Evolutionary conservation across 257 asterid genomes (phyloP).

Genomic region (Primulina eburnea): DNA sequence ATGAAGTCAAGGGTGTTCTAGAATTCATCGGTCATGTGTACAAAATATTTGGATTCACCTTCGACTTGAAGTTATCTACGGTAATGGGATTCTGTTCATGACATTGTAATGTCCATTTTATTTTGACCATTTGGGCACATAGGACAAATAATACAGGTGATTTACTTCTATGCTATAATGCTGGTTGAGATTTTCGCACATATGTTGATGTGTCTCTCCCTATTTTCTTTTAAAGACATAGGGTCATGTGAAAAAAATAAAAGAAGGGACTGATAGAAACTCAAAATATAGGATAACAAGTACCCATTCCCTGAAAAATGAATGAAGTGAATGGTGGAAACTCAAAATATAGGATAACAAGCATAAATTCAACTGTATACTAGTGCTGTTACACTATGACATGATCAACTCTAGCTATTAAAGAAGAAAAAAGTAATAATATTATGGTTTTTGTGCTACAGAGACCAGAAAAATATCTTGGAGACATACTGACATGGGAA

Average conservation of each 20-base stretch:
- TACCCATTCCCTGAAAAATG: slow-evolving; percentile 10
- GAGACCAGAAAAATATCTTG: slow-evolving; percentile 96
- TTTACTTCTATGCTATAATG: not conserved
- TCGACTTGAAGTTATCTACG: slow-evolving; percentile 93
- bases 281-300: slow-evolving; percentile 5
- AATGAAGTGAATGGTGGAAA: not conserved
- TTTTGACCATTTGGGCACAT: not conserved
- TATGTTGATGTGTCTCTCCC: not conserved
- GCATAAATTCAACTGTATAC: slow-evolving; percentile 7
- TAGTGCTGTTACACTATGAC: slow-evolving; percentile 18
- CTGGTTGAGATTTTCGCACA: not conserved
- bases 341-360: not conserved
- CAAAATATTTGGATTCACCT: slow-evolving; percentile 83
- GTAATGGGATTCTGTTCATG: slow-evolving; percentile 41
- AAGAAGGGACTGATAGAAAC: not conserved
- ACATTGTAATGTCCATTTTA: slow-evolving; percentile 11
- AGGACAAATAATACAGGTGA: not conserved
- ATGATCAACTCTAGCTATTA: slow-evolving; percentile 17
- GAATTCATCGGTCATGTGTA: slow-evolving; percentile 77
- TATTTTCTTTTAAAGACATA: not conserved
- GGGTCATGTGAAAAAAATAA: slow-evolving; percentile 6
- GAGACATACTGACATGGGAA: slow-evolving; percentile 75
- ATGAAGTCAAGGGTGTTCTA: slow-evolving; percentile 86
- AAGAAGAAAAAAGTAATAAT: slow-evolving; percentile 8
- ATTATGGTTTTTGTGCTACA: slow-evolving; percentile 33